These are phyloP conservation scores for Dactylellina sp. DNA, from an alignment of 2,329 filamentous ascomycete species.

Conservation along the genomic window DNA sequence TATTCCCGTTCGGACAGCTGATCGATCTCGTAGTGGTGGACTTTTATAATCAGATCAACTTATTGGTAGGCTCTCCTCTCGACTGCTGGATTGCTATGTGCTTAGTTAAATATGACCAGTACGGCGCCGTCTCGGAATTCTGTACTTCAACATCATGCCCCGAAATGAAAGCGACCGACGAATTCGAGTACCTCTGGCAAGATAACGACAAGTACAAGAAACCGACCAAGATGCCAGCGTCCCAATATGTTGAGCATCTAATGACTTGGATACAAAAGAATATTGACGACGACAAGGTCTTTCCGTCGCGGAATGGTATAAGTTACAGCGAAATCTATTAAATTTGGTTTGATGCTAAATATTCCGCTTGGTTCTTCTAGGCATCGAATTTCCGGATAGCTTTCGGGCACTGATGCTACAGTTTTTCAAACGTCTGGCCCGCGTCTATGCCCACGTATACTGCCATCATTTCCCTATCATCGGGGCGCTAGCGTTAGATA, in stretches of 20 bases:
- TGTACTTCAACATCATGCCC: conserved; percentile 97
- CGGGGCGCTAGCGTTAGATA: conserved; percentile 91
- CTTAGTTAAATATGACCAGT: conserved; percentile 63
- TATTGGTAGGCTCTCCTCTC: conserved; percentile 68
- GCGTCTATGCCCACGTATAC: conserved; percentile 99
- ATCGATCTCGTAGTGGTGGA: conserved; percentile 83
- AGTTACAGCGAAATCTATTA: conserved; percentile 2
- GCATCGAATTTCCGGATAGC: conserved; percentile 92
- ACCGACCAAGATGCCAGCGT: conserved; percentile 97
- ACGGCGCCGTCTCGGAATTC: conserved; percentile 98
- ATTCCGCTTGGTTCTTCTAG: conserved; percentile 64
- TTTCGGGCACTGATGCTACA: conserved; percentile 90
- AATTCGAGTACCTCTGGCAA: conserved; percentile 99
- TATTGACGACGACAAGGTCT: conserved; percentile 93
- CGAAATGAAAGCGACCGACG: conserved; percentile 99
- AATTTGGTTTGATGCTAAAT: background rate
- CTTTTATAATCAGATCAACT: conserved; percentile 99
- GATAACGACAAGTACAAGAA: conserved; percentile 93
- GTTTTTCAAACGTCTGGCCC: conserved; percentile 98
- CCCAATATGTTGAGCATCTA: conserved; percentile 96
- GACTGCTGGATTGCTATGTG: background rate
- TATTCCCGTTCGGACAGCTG: background rate
- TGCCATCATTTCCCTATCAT: conserved; percentile 99
- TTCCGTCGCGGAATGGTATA: conserved; percentile 89
- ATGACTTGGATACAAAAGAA: conserved; percentile 97